These are phyloP conservation scores for Chalaropsis thielavioides DNA, from an alignment of 2,329 filamentous ascomycete genomes.

Conservation along the genomic window DNA sequence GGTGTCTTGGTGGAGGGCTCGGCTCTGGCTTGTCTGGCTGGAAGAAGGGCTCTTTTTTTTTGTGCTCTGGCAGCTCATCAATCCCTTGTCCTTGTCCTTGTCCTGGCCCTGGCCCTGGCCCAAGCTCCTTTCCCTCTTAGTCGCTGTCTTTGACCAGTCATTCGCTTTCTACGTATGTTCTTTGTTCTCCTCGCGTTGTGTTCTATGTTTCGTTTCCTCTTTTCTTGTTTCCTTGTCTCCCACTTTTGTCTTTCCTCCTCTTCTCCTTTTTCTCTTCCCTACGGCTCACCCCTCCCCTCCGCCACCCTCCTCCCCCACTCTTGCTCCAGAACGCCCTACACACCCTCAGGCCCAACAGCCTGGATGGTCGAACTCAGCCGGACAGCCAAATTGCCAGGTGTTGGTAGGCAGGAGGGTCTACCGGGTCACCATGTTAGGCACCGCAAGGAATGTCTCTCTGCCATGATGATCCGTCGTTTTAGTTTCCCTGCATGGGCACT, in stretches of 20 bases:
- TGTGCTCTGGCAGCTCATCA: conserved; percentile 1
- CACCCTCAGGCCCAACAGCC: neutral
- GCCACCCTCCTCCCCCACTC: neutral
- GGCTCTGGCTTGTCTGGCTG: neutral
- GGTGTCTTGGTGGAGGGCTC: neutral
- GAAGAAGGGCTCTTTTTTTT: neutral
- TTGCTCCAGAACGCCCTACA: neutral
- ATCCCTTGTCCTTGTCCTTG: neutral
- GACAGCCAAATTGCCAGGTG: neutral
- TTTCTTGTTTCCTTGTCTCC: neutral
- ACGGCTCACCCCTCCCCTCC: neutral
- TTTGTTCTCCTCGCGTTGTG: neutral
- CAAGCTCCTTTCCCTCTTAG: neutral
- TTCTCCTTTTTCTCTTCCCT: neutral
- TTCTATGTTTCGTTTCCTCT: neutral
- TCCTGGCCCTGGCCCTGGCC: neutral
- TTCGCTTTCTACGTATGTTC: neutral
- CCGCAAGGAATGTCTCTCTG: neutral
- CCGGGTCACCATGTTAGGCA: neutral
- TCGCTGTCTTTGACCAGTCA: neutral
- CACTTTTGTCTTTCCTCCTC: conserved; percentile 1
- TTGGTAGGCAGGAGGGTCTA: neutral
- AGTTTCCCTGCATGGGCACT: neutral
- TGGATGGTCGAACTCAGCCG: neutral
- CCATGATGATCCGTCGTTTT: neutral